Base-by-base conservation (phyloP, 768 basidiomycete species). In the Rubroboletus satanas region DNA sequence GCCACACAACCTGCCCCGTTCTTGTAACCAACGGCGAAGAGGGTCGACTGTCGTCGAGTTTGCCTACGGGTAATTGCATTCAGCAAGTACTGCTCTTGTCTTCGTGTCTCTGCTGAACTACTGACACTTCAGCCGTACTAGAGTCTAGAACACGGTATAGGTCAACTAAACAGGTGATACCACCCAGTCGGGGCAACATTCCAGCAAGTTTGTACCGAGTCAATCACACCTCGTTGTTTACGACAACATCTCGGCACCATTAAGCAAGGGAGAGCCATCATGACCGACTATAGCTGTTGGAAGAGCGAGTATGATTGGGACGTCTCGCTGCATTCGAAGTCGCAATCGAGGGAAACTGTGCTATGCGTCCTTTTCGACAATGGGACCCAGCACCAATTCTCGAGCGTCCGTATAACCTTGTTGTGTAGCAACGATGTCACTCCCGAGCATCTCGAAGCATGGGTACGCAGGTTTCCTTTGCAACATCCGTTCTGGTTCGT, bases 291-390 rank as follows among this genome's bases (percentile, higher is more conserved):
- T 21, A 21, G 32, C 29, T 33, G 51, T 52, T 41, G 39, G 39
- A 21, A 41, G 23, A 12, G 18, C 21, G 11, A 49, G 21, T 47
- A 52, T 33, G 53, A 56, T 15, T 61, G 58, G 58, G 29, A 33
- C 5, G 36, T 29, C 28, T 45, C 21, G n/a, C 6, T 5, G 26
- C 4, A 5, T 18, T 35, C 15, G 14, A 18, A 4, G 8, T 26
- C 2, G 26, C 3, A 14, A 26, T 18, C 33, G 18, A 47, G 35
- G 29, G 8, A 46, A 29, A 62, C 36, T 15, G 38, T 49, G 3
- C 29, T 58, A 26, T 45, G 35, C 4, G 23, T 43, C 49, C 36
- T 58, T 9, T 54, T 62, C 23, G 55, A 57, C 29, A 5, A 10
- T 11, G 41, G 32, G 0, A 21, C 57, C 31, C 59, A 55, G 32